Percentiles rank a stretch among this genome's conserved stretches.
Evolutionary conservation across 2,329 filamentous ascomycete species (phyloP).

Genomic region (Beauveria varroae): DNA sequence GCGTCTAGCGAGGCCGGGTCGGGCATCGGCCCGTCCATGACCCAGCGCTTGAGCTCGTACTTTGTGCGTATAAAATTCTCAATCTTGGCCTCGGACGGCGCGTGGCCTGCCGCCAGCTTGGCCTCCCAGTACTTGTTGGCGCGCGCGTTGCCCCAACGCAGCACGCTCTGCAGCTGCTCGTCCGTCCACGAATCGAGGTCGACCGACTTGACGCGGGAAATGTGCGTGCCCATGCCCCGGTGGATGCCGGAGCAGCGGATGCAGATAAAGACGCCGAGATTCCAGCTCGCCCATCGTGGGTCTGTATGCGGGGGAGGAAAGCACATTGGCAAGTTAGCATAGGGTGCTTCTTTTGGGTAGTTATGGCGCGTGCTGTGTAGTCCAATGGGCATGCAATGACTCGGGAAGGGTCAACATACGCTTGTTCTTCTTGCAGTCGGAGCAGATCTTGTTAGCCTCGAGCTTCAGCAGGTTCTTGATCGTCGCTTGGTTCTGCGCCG

Average conservation of each 20-base stretch:
- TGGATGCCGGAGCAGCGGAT: conserved; percentile 98
- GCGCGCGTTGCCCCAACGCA: conserved; percentile 92
- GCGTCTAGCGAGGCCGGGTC: conserved; percentile 82
- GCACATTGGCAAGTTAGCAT: conserved; percentile 11
- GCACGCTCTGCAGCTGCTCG: conserved; percentile 87
- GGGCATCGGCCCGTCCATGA: conserved; percentile 95
- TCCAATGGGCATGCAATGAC: not conserved
- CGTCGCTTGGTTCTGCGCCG: conserved; percentile 86
- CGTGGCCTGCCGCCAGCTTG: conserved; percentile 83
- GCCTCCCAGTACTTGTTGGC: conserved; percentile 99
- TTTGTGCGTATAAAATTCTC: conserved; percentile 99
- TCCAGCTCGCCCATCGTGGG: conserved; percentile 99
- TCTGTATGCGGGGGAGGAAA: conserved; percentile 42
- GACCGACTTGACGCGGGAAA: conserved; percentile 95
- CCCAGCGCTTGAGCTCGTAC: conserved; percentile 97
- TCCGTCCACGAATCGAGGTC: conserved; percentile 98
- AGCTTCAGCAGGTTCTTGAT: conserved; percentile 94
- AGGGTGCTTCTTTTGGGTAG: conserved; percentile 7
- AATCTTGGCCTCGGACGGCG: conserved; percentile 94
- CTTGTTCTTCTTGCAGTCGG: conserved; percentile 98
- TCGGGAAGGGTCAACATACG: conserved; percentile 47
- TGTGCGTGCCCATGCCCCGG: conserved; percentile 97
- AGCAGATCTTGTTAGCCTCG: conserved; percentile 92
- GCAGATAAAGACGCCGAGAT: conserved; percentile 93
- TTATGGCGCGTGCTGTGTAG: not conserved